Evolutionary conservation across 495 filamentous ascomycete species (phyloP).

Genomic region (Parathielavia appendiculata): DNA sequence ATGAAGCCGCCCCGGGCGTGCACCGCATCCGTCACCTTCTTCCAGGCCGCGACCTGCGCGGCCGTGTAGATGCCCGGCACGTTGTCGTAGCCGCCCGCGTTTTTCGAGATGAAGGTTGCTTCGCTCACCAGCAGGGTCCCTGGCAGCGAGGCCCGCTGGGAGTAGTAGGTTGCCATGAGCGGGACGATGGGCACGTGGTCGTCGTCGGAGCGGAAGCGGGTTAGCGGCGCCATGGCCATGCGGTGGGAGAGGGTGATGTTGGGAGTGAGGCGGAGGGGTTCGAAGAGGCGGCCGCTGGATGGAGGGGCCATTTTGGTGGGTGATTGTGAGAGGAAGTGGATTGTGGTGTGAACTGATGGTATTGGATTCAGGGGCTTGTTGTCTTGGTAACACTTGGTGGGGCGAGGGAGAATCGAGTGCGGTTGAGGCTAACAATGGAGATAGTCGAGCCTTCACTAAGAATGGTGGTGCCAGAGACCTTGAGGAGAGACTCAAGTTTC

Average conservation of each 20-base stretch:
- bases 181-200: conserved; percentile 44
- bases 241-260: conserved; percentile 37
- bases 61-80: conserved; percentile 59
- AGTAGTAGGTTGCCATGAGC: conserved; percentile 54
- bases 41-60: conserved; percentile 60
- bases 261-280: conserved; percentile 38
- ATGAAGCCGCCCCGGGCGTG: conserved; percentile 61
- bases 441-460: too few species aligned
- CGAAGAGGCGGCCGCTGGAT: conserved; percentile 29
- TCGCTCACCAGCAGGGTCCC: conserved; percentile 64
- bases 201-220: conserved; percentile 41
- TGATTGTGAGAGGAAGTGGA: background rate
- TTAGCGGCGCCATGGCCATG: conserved; percentile 44
- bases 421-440: too few species aligned
- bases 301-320: background rate
- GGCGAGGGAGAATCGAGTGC: too few species aligned
- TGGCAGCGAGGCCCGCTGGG: conserved; percentile 52
- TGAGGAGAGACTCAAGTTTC: too few species aligned
- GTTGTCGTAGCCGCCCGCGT: conserved; percentile 49
- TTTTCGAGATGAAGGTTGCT: conserved; percentile 56
- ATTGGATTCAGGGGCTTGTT: background rate
- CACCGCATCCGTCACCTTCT: conserved; percentile 57
- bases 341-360: background rate
- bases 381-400: background rate
- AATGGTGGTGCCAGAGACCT: too few species aligned